Base-by-base conservation (phyloP, 2,329 filamentous ascomycete species). In the Cercospora brassicicola region DNA sequence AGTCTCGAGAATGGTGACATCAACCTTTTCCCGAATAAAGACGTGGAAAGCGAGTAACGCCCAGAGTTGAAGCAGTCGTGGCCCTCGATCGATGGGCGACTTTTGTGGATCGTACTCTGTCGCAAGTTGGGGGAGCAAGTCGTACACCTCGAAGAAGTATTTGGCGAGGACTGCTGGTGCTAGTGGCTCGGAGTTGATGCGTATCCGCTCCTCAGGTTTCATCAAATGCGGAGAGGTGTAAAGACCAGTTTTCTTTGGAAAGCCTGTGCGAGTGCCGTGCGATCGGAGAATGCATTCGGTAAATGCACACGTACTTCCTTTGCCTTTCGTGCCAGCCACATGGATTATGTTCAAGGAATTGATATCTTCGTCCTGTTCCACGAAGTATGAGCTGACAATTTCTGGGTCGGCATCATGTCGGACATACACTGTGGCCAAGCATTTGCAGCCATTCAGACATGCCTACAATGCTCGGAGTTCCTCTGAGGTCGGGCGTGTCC, bases 271-370 rank as follows among this genome's bases (percentile, higher is more conserved):
- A 73, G 88, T 87, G 69, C 89, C 86, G 7, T 84, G 82, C 11
- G 68, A 61, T 39, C 70, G 66, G 11, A 97, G 83, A 71, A 96
- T 90, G 1, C 89, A 88, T 23, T 93, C 91, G 9, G 91, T 86
- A 77, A 93, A 94, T 6, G 93, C 90, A 74, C 91, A 92, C 0
- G 92, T 93, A 4, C 91, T 94, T 30, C 94, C 94, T 79, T 97
- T 98, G 66, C 94, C 94, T 79, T 97, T 97, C 1, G 94, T 97
- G 9, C 94, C 94, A 0, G 94, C 91, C 55, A 97, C 88, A 77
- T 97, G 94, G 68, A 97, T 88, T 72, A 85, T 80, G 64, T 72
- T 74, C 11, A 75, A 59, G 2, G 18, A 2, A 39, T 72, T 71
- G 53, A 75, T 53, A 26, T 72, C 70, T 33, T 66, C 65, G 39